Evolutionary conservation across 2,329 filamentous ascomycete genomes (phyloP).

Genomic region (Exutisphaerella laricina): DNA sequence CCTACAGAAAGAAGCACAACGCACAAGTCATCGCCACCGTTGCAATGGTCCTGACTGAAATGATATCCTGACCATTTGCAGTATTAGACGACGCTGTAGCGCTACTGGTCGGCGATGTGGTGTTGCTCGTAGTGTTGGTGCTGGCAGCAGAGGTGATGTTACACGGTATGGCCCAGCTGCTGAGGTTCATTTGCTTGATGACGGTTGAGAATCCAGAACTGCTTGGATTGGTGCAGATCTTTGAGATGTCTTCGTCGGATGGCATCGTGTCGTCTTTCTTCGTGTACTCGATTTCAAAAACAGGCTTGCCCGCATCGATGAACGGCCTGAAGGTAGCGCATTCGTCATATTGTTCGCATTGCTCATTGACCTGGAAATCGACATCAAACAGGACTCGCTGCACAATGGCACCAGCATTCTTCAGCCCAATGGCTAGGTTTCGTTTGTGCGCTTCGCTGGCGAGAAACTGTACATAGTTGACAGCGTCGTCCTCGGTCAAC

Average conservation of each 20-base stretch:
- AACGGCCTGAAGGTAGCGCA: conserved; percentile 56
- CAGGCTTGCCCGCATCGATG: conserved; percentile 56
- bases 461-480: conserved; percentile 58
- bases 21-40: too few species aligned
- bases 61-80: too few species aligned
- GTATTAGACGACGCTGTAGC: too few species aligned
- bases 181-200: conserved; percentile 2
- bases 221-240: neutral
- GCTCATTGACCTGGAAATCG: conserved; percentile 28
- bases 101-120: neutral
- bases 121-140: too few species aligned
- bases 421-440: conserved; percentile 60
- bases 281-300: conserved; percentile 66
- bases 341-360: conserved; percentile 43
- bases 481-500: conserved; percentile 52
- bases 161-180: neutral
- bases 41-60: too few species aligned
- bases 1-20: too few species aligned
- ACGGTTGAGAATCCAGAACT: neutral
- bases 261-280: neutral
- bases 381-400: conserved; percentile 54
- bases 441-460: conserved; percentile 50
- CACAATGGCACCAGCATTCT: conserved; percentile 63
- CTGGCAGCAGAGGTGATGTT: neutral
- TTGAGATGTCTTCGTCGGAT: neutral